Base-by-base conservation (phyloP, 768 basidiomycete genomes). In the Leccinum variicolor region DNA sequence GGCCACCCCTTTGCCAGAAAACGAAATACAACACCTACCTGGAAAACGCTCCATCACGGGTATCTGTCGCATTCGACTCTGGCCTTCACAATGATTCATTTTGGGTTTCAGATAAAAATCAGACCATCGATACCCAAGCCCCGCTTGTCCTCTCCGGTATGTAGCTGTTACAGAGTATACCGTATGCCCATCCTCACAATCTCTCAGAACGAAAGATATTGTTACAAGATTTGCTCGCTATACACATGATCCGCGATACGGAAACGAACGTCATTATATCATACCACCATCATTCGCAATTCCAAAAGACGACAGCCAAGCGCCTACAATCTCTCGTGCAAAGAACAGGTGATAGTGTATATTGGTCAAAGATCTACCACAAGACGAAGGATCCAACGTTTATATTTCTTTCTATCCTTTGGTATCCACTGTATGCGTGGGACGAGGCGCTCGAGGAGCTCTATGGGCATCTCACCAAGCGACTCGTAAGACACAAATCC, bases 401-500 rank as follows among this genome's bases (percentile, higher is more conserved):
- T 19, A 52, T 74, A 10, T 68, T 74, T 19, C 66, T 75, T 23
- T 73, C 79, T 48, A 68, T 80, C 7, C 66, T 85, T 23, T 85
- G 84, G 84, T 83, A 84, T 55, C 78, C 82, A 1, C 62, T 84
- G 26, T 85, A 85, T 63, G 77, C 83, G 0, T 85, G 84, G 83
- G 84, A 85, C 50, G 82, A 86, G 65, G 70, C 81, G 0, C 72
- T 84, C 25, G 83, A 84, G 61, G 68, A 71, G 14, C 62, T 85
- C 34, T 84, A 83, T 55, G 60, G 63, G 10, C 81, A 85, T 61
- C 76, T 85, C 23, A 79, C 76, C 56, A 73, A 59, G 48, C 28
- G 45, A 55, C 69, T 86, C 69, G 82, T 84, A 64, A 49, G 67
- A 4, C 6, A 6, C 6, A 13, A 4, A 47, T 52, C 9, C 21